A percentile compares a stretch with the other conserved stretches of the same genome.
These are phyloP conservation scores for Petrea volubilis DNA, from an alignment of 257 asterid genomes.

Conservation along the genomic window DNA sequence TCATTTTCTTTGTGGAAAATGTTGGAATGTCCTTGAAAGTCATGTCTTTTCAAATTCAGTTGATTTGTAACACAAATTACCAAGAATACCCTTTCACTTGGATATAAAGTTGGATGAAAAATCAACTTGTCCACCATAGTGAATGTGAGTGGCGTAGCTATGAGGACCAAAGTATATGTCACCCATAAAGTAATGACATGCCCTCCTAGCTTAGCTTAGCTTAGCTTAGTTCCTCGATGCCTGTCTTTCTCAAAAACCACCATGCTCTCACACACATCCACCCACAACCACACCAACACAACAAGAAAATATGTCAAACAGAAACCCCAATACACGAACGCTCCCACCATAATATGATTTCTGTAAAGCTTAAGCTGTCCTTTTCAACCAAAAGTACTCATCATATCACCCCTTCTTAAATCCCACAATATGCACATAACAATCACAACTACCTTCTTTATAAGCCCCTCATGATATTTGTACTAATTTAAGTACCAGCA, in stretches of 20 bases:
- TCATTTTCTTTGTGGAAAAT: too few species aligned
- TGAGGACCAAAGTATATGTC: background rate
- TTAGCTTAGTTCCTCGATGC: background rate
- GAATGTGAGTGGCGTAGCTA: background rate
- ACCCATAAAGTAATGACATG: background rate
- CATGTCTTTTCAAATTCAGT: background rate
- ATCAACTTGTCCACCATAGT: too few species aligned
- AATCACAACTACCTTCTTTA: background rate
- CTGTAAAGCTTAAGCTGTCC: background rate
- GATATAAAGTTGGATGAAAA: too few species aligned
- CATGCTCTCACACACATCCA: background rate
- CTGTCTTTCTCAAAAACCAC: background rate
- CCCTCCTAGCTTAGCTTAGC: too few species aligned
- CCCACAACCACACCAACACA: background rate
- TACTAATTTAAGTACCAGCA: too few species aligned
- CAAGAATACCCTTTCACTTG: background rate
- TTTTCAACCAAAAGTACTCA: slow-evolving; percentile 22
- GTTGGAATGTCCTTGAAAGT: background rate
- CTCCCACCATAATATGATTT: background rate
- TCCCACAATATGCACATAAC: background rate
- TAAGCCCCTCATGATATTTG: too few species aligned
- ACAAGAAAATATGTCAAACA: too few species aligned
- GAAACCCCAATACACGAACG: background rate
- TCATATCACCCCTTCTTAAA: background rate
- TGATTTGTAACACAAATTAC: background rate